Evolutionary conservation across 129 eudicot genomes (phyloP).

Genomic region (Artemisia tridentata): DNA sequence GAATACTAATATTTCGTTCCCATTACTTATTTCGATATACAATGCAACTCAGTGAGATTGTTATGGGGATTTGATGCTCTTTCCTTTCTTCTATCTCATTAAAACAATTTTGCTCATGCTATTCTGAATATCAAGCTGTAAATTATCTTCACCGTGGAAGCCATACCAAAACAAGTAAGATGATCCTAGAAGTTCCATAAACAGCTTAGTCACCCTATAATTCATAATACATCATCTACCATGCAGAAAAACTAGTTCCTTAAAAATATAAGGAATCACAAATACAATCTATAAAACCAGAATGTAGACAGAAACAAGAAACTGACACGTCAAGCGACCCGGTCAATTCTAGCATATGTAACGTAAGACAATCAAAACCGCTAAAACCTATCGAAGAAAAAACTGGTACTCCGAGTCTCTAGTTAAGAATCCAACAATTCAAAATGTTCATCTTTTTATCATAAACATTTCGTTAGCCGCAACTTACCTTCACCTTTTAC

Average conservation of each 20-base stretch:
- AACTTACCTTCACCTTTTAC: too few species aligned
- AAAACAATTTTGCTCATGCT: too few species aligned
- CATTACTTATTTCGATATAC: too few species aligned
- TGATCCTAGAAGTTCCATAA: background rate
- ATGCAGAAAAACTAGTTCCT: background rate
- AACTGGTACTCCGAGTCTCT: background rate
- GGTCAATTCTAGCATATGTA: conserved; percentile 9
- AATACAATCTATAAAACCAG: conserved; percentile 8
- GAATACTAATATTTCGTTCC: background rate
- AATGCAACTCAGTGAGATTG: too few species aligned
- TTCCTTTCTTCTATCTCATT: too few species aligned
- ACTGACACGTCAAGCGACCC: background rate
- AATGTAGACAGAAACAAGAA: background rate
- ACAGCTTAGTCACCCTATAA: conserved; percentile 6
- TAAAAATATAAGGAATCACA: background rate
- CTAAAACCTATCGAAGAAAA: background rate
- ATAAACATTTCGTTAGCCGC: too few species aligned
- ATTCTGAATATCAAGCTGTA: background rate
- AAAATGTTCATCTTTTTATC: too few species aligned
- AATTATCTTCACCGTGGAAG: background rate
- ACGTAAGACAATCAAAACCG: background rate
- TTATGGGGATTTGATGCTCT: too few species aligned
- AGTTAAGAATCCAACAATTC: background rate
- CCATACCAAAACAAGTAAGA: background rate
- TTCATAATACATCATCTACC: conserved; percentile 5